Conservation (phyloP, 2,329 filamentous ascomycete genomes). For the Shiraia bambusicola region DNA sequence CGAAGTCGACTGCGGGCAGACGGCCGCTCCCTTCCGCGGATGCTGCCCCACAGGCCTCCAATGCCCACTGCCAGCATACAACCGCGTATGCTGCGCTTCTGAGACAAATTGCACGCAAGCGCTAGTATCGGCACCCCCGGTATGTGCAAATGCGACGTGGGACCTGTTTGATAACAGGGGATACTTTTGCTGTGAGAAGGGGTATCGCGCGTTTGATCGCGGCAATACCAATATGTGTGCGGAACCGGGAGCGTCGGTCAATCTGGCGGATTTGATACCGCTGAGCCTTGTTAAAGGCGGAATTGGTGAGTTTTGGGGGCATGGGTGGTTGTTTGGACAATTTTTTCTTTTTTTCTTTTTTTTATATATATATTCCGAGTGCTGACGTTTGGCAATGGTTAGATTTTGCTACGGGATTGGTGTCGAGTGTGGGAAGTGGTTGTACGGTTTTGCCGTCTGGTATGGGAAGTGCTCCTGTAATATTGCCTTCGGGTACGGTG, state of each 20-base stretch:
- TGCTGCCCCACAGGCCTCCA: conserved; percentile 8
- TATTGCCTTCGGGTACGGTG: no score
- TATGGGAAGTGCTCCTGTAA: no score
- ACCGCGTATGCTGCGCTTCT: conserved; percentile 9
- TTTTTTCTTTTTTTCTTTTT: no score
- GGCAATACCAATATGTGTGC: conserved; percentile 8
- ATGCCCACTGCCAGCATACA: conserved; percentile 8
- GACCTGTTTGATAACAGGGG: conserved; percentile 14
- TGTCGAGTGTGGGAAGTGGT: no score
- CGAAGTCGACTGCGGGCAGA: conserved; percentile 6
- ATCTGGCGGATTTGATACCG: background rate
- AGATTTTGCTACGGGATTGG: background rate
- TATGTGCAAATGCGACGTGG: conserved; percentile 14
- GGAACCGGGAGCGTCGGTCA: background rate
- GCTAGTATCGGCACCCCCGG: background rate
- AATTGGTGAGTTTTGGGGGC: background rate
- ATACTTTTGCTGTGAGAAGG: conserved; percentile 14
- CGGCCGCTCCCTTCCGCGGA: background rate
- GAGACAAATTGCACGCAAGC: conserved; percentile 1
- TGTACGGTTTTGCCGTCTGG: no score
- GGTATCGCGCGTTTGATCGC: conserved; percentile 5
- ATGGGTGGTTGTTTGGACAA: background rate
- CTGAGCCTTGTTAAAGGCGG: conserved; percentile 4
- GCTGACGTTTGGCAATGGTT: no score
- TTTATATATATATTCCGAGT: no score